Evolutionary conservation across 768 basidiomycete genomes (phyloP), one percentile per base, ranked within the genome.

Genomic region (Hirschioporus abietinus): DNA sequence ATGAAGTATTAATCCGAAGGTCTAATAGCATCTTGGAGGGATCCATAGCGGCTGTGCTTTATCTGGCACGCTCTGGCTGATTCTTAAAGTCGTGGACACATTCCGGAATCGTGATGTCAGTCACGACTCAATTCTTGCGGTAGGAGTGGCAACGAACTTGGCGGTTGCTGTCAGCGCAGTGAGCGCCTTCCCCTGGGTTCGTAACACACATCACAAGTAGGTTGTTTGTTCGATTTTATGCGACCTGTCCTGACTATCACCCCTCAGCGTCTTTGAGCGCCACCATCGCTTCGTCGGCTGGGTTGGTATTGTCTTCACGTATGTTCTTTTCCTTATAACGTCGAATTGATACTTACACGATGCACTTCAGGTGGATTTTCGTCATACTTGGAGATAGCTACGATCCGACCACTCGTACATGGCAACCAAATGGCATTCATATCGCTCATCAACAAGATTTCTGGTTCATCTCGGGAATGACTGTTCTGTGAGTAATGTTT

Each of bases 201-300:
- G 91, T 69, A 92, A 92, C 71, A 86, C 84, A 12, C 88, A 91
- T 70, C 91, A 92, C 80, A 92, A 92, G 90, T 91, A 74, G 71
- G 85, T 76, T 59, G 63, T 1, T 42, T 68, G 60, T 25, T 17
- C 52, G 20, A 52, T 23, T 23, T 59, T 20, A 42, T 8, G 10
- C 12, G 60, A 26, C 15, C 61, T 65, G 23, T 67, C 30, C 36
- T 35, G 64, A 64, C 59, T 65, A 25, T 69, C 59, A 23, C 60
- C 10, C 63, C 9, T 66, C 67, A 92, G 89, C 72, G 84, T 91
- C 23, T 93, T 93, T 70, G 91, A 93, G 74, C 84, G 90, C 64
- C 87, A 90, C 69, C 91, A 93, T 74, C 85, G 91, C 10, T 92
- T 92, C 76, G 79, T 89, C 65, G 91, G 91, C 58, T 93, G 91